Conservation (phyloP, 176 grass and related monocot genomes). For the Carex pumila region DNA sequence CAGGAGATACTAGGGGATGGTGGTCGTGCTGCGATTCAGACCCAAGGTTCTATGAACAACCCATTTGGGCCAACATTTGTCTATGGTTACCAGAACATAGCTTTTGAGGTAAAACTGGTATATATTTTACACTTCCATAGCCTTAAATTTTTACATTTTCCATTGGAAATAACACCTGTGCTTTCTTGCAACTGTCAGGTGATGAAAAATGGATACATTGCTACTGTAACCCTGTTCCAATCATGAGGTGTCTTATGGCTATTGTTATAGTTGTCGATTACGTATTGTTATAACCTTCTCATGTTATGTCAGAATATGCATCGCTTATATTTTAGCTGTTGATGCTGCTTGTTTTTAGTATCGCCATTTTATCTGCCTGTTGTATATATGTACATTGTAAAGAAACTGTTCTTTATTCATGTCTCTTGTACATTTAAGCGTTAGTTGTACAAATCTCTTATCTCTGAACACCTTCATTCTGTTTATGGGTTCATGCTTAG, state of each 20-base stretch:
- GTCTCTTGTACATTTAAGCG: slow-evolving; percentile 4
- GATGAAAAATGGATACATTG: slow-evolving; percentile 96
- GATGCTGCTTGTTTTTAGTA: background rate
- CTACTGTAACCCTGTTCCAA: slow-evolving; percentile 82
- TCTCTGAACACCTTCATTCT: background rate
- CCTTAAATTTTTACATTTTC: background rate
- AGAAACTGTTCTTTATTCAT: slow-evolving; percentile 12
- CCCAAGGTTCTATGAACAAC: slow-evolving; percentile 91
- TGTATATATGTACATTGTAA: slow-evolving; percentile 21
- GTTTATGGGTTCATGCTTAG: background rate
- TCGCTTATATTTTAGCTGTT: background rate
- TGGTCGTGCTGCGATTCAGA: slow-evolving; percentile 89
- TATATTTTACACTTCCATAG: background rate
- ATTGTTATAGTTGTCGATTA: background rate
- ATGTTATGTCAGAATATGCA: background rate
- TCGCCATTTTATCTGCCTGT: background rate
- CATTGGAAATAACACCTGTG: background rate
- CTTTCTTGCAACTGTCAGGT: slow-evolving; percentile 36
- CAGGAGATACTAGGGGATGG: slow-evolving; percentile 90
- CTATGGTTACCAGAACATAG: slow-evolving; percentile 91
- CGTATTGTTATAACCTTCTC: background rate
- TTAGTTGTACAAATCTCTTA: background rate
- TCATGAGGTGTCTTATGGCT: slow-evolving; percentile 29
- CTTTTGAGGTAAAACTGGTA: slow-evolving; percentile 57
- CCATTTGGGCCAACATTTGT: slow-evolving; percentile 98